Percentiles rank a stretch among this genome's conserved stretches.
phyloP scores from a whole-genome alignment of 2,329 filamentous ascomycete genomes.

The Monilinia fructicola region DNA sequence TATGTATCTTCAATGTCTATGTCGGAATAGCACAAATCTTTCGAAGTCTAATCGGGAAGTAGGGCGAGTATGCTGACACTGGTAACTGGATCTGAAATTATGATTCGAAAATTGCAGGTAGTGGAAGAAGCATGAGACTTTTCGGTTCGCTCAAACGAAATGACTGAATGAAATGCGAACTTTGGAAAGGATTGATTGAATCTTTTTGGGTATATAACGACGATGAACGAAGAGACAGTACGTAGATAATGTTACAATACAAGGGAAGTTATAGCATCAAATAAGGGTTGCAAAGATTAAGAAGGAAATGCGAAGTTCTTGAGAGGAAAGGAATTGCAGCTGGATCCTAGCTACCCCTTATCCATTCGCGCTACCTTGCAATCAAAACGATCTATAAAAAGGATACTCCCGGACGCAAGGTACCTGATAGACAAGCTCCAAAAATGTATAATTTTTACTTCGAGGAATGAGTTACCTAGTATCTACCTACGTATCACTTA shows the following conservation, averaged over 20 bases:
- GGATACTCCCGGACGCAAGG: slow-evolving; percentile 34
- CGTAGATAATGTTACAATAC: slow-evolving; percentile 20
- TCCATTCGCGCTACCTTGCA: slow-evolving; percentile 35
- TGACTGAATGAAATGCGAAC: slow-evolving; percentile 33
- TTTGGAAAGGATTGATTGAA: slow-evolving; percentile 22
- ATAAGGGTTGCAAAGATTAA: slow-evolving; percentile 9
- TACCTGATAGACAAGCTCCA: slow-evolving; percentile 24
- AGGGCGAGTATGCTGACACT: slow-evolving; percentile 15
- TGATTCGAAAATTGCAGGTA: slow-evolving; percentile 17
- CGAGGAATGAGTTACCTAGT: slow-evolving; percentile 34
- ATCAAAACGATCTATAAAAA: slow-evolving; percentile 38
- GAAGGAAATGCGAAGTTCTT: slow-evolving; percentile 9
- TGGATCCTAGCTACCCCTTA: slow-evolving; percentile 30
- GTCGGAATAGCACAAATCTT: slow-evolving; percentile 29
- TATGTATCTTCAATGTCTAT: slow-evolving; percentile 31
- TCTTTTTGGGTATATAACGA: slow-evolving; percentile 33
- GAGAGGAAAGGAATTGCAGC: slow-evolving; percentile 21
- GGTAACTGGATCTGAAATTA: slow-evolving; percentile 16
- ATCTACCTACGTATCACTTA: slow-evolving; percentile 11
- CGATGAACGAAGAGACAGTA: slow-evolving; percentile 27
- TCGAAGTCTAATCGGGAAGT: slow-evolving; percentile 24
- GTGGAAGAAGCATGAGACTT: slow-evolving; percentile 19
- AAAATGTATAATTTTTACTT: slow-evolving; percentile 33
- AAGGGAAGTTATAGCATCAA: background rate
- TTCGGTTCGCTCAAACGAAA: slow-evolving; percentile 36